Percentiles rank a stretch among this genome's conserved stretches.
phyloP scores from a whole-genome alignment of 2,329 filamentous ascomycete species.

The Verticillium longisporum region DNA sequence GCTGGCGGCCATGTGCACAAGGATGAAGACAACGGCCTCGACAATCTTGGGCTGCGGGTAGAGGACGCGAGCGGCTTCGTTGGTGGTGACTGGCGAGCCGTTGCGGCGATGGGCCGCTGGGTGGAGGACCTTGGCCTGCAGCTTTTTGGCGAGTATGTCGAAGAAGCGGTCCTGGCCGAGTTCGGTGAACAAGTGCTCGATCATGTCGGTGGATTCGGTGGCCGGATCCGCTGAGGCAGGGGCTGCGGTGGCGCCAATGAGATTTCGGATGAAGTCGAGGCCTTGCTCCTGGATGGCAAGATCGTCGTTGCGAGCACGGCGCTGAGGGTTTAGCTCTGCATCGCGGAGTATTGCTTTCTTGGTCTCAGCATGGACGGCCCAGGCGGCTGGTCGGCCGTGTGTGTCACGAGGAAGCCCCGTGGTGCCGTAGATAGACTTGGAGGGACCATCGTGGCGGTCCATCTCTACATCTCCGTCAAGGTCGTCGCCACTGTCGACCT shows the following conservation, averaged over 20 bases:
- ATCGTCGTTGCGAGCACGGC: slow-evolving; percentile 70
- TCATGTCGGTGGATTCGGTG: slow-evolving; percentile 60
- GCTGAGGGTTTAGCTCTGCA: slow-evolving; percentile 59
- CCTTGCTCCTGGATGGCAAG: slow-evolving; percentile 85
- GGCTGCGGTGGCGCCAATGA: slow-evolving; percentile 59
- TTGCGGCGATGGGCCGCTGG: slow-evolving; percentile 38
- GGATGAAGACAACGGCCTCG: slow-evolving; percentile 68
- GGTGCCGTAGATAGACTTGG: slow-evolving; percentile 12
- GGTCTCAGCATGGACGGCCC: slow-evolving; percentile 42
- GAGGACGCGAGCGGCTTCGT: slow-evolving; percentile 30
- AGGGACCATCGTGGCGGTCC: slow-evolving; percentile 31
- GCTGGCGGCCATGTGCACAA: slow-evolving; percentile 85
- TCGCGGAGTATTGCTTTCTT: slow-evolving; percentile 51
- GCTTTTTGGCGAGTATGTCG: slow-evolving; percentile 70
- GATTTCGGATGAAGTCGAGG: slow-evolving; percentile 81
- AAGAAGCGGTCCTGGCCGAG: slow-evolving; percentile 75
- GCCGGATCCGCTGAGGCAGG: slow-evolving; percentile 42
- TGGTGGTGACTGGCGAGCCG: slow-evolving; percentile 6
- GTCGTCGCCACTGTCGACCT: slow-evolving; percentile 25
- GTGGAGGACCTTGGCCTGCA: slow-evolving; percentile 55
- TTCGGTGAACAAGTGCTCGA: slow-evolving; percentile 72
- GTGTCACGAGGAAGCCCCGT: slow-evolving; percentile 9
- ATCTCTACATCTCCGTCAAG: slow-evolving; percentile 54
- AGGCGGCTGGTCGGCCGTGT: slow-evolving; percentile 23
- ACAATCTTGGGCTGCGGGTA: slow-evolving; percentile 64